Percentiles rank a stretch among this genome's conserved stretches.
Conservation (phyloP, 2,329 filamentous ascomycete species). For the Exophiala viscosa region DNA sequence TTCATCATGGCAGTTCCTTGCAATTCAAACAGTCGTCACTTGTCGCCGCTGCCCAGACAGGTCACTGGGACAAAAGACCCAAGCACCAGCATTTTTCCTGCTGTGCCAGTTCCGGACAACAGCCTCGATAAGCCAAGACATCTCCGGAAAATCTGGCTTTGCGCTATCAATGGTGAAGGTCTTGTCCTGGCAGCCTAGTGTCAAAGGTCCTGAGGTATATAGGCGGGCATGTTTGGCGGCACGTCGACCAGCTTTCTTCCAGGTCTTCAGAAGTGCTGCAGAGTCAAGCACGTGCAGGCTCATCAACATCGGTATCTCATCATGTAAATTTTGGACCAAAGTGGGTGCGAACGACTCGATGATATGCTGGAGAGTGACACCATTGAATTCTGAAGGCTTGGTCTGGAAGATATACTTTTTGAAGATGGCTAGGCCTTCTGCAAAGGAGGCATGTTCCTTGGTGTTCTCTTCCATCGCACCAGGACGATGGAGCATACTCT, state of each 20-base stretch:
- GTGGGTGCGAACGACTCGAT: constrained; percentile 26
- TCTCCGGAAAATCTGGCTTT: constrained; percentile 13
- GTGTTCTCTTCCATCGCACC: constrained; percentile 20
- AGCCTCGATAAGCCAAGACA: constrained; percentile 12
- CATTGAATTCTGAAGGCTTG: constrained; percentile 24
- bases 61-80: constrained; percentile 26
- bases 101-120: constrained; percentile 23
- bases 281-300: constrained; percentile 24
- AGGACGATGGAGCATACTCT: constrained; percentile 18
- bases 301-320: constrained; percentile 27
- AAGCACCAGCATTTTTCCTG: constrained; percentile 22
- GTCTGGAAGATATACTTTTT: constrained; percentile 25
- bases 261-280: constrained; percentile 24
- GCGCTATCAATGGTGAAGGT: constrained; percentile 24
- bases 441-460: constrained; percentile 23
- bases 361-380: constrained; percentile 23
- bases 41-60: constrained; percentile 18
- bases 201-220: constrained; percentile 21
- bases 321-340: constrained; percentile 30
- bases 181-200: constrained; percentile 27
- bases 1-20: not conserved
- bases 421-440: constrained; percentile 25
- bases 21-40: constrained; percentile 5
- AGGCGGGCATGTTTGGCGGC: constrained; percentile 12
- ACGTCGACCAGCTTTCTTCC: constrained; percentile 22